Evolutionary conservation across 2,329 filamentous ascomycete species (phyloP).

Genomic region (Ceratocystis cubensis): DNA sequence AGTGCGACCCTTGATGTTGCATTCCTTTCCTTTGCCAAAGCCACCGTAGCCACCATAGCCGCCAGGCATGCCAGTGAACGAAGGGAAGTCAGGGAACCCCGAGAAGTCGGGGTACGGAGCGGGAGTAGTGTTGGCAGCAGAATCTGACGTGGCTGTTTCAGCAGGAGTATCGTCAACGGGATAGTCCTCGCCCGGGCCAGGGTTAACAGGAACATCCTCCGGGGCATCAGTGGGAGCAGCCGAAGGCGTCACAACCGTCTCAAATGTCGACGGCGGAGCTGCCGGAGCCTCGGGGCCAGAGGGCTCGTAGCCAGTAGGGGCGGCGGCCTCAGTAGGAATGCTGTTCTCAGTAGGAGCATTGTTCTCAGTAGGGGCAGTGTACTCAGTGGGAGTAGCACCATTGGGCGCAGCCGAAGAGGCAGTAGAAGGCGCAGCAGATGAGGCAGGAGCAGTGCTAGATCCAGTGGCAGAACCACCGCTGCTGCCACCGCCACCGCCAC

Average conservation of each 20-base stretch:
- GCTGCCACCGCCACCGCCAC: not conserved
- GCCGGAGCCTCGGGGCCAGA: not conserved
- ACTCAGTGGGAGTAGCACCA: constrained; percentile 10
- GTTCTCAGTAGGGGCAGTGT: constrained; percentile 27
- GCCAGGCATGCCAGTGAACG: not conserved
- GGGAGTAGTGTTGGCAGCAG: not conserved
- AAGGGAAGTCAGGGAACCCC: constrained; percentile 10
- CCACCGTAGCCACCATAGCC: not conserved
- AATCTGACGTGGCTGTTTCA: not conserved
- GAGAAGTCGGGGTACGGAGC: not conserved
- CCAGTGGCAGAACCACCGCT: not conserved
- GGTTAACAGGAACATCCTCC: not conserved
- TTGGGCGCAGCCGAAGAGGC: not conserved
- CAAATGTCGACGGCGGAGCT: not conserved
- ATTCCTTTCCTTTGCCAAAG: constrained; percentile 6
- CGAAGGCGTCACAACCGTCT: constrained; percentile 1
- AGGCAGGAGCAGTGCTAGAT: not conserved
- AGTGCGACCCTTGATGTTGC: not conserved
- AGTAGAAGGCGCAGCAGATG: not conserved
- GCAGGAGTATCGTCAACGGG: not conserved
- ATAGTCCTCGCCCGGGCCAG: not conserved
- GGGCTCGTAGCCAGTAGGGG: constrained; percentile 21
- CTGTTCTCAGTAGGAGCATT: constrained; percentile 29
- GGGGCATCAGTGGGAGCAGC: not conserved
- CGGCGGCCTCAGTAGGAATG: constrained; percentile 30